Evolutionary conservation across 2,329 filamentous ascomycete species (phyloP).

Genomic region (Hymenoscyphus albidus): DNA sequence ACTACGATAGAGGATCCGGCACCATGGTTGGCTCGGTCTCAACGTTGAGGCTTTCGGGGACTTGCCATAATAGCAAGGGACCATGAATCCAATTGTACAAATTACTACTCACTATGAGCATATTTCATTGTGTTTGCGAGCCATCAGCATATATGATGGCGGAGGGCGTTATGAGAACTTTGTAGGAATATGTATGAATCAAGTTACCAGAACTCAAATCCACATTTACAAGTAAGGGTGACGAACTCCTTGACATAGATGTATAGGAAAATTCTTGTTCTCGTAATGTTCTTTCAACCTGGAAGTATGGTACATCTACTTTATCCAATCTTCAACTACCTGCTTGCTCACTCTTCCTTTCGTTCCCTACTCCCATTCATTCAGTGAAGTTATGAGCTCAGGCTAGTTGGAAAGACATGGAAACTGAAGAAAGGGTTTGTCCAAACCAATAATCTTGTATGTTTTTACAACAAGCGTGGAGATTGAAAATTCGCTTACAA

Average conservation of each 20-base stretch:
- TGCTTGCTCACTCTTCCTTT: too few relatives aligned
- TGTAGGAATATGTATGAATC: conserved; percentile 10
- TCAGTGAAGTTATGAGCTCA: too few relatives aligned
- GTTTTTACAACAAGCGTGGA: too few relatives aligned
- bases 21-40: background rate
- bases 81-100: conserved; percentile 4
- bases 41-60: background rate
- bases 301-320: too few relatives aligned
- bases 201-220: background rate
- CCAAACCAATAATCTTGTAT: too few relatives aligned
- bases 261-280: background rate
- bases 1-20: background rate
- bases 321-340: too few relatives aligned
- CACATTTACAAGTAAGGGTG: background rate
- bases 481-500: too few relatives aligned
- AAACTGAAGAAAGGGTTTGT: too few relatives aligned
- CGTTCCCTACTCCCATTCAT: too few relatives aligned
- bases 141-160: conserved; percentile 3
- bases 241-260: background rate
- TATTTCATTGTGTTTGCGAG: conserved; percentile 7
- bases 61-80: background rate
- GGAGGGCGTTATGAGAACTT: conserved; percentile 3
- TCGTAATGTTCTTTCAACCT: too few relatives aligned
- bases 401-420: too few relatives aligned
- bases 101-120: conserved; percentile 2